Conservation (phyloP, 495 filamentous ascomycete genomes). For the Annulohypoxylon maeteangense region DNA sequence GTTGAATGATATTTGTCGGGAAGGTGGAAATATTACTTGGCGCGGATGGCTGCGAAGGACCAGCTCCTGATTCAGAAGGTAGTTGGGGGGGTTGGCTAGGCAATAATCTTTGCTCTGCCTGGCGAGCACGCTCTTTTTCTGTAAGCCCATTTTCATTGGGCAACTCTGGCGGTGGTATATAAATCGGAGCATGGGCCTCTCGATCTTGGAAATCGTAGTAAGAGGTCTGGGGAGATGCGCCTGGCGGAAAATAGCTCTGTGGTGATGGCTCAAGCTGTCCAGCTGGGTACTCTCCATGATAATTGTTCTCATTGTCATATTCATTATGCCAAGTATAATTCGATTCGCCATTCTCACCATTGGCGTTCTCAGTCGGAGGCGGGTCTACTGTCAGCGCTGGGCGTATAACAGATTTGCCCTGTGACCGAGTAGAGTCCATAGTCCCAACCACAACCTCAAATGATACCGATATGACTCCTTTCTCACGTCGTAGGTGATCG, state of each 20-base stretch:
- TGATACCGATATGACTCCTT: conserved; percentile 82
- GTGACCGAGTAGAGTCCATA: conserved; percentile 74
- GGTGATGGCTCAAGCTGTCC: conserved; percentile 36
- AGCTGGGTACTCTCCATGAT: conserved; percentile 34
- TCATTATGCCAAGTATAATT: conserved; percentile 49
- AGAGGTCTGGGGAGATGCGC: conserved; percentile 42
- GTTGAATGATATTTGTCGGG: conserved; percentile 51
- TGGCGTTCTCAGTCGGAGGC: conserved; percentile 24
- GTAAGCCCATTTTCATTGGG: conserved; percentile 64
- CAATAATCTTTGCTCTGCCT: conserved; percentile 73
- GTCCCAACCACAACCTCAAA: conserved; percentile 93
- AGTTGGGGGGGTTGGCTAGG: conserved; percentile 72
- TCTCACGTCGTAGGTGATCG: conserved; percentile 83
- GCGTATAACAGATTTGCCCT: conserved; percentile 60
- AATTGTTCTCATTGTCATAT: conserved; percentile 45
- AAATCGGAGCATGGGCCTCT: conserved; percentile 47
- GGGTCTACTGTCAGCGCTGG: conserved; percentile 44
- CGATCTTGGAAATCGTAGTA: conserved; percentile 46
- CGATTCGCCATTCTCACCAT: conserved; percentile 40
- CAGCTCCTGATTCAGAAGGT: conserved; percentile 54
- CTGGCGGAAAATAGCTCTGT: conserved; percentile 37
- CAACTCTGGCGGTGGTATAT: conserved; percentile 65
- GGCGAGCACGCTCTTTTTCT: conserved; percentile 75
- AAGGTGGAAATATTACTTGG: conserved; percentile 31
- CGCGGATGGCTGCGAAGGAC: conserved; percentile 56